A percentile compares a stretch with the other conserved stretches of the same genome.
phyloP scores from a whole-genome alignment of 106 monocot genomes.

The Dendrobium nobile region DNA sequence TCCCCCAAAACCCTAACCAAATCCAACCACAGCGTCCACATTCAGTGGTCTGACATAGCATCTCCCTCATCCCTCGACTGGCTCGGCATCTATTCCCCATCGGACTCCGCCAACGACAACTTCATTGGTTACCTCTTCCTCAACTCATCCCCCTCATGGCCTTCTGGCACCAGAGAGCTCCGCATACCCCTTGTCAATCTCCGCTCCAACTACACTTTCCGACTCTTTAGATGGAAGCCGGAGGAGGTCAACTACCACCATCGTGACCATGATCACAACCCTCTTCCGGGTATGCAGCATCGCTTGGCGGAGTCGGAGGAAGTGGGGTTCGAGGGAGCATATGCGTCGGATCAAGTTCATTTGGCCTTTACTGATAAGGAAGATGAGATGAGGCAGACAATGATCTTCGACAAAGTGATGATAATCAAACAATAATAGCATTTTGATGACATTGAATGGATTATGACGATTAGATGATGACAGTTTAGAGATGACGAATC shows the following conservation, averaged over 20 bases:
- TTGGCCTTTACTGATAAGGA: constrained; percentile 56
- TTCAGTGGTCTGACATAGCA: constrained; percentile 63
- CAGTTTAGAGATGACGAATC: no score
- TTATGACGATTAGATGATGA: no score
- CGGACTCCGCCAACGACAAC: constrained; percentile 41
- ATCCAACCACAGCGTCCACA: constrained; percentile 40
- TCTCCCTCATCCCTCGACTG: constrained; percentile 73
- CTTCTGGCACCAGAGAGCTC: constrained; percentile 52
- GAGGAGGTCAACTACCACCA: constrained; percentile 44
- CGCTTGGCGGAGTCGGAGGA: constrained; percentile 48
- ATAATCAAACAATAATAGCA: no score
- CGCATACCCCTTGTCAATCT: constrained; percentile 65
- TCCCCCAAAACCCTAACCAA: constrained; percentile 44
- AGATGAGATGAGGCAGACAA: constrained; percentile 64
- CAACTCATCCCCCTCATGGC: constrained; percentile 43
- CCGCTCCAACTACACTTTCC: constrained; percentile 65
- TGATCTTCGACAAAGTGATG: no score
- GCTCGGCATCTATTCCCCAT: constrained; percentile 89
- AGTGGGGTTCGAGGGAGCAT: constrained; percentile 30
- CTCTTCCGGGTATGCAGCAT: constrained; percentile 57
- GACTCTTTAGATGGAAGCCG: constrained; percentile 66
- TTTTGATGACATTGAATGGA: no score
- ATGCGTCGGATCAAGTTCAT: constrained; percentile 64
- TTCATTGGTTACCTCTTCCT: constrained; percentile 95
- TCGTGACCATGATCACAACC: constrained; percentile 84